phyloP scores from a whole-genome alignment of 139 green algal genomes.

The Dunaliella primolecta region DNA sequence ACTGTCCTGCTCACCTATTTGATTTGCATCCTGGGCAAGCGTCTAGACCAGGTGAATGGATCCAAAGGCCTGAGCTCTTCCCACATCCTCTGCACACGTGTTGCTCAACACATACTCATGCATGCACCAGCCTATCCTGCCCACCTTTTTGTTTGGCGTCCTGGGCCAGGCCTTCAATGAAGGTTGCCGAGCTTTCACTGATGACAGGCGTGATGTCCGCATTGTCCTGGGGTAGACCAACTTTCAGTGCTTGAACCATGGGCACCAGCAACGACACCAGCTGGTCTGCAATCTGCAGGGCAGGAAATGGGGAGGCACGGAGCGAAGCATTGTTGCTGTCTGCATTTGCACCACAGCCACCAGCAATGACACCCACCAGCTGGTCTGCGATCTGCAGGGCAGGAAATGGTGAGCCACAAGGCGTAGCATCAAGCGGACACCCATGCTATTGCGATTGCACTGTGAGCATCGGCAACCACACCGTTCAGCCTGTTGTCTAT shows the following conservation, averaged over 20 bases:
- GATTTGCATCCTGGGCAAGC: no score
- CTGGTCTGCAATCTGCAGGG: constrained; percentile 78
- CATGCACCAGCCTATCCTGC: no score
- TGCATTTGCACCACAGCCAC: background rate
- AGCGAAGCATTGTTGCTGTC: background rate
- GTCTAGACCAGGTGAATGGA: no score
- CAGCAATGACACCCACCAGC: background rate
- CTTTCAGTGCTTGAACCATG: constrained; percentile 69
- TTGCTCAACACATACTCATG: no score
- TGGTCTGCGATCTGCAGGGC: constrained; percentile 25
- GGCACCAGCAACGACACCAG: constrained; percentile 66
- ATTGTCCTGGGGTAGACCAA: constrained; percentile 86
- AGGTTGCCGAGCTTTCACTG: constrained; percentile 79
- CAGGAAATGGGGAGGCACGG: constrained; percentile 42
- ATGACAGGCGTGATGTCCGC: constrained; percentile 82
- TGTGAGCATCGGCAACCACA: no score
- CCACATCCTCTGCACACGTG: no score
- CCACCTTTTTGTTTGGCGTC: constrained; percentile 67
- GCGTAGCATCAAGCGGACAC: no score
- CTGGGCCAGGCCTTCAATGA: constrained; percentile 81
- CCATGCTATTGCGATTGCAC: no score
- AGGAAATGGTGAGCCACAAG: constrained; percentile 41
- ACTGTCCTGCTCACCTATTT: no score
- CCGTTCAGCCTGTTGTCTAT: no score
- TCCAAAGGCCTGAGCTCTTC: no score